Conservation (phyloP, 768 basidiomycete species). For the Kwoniella bestiolae region DNA sequence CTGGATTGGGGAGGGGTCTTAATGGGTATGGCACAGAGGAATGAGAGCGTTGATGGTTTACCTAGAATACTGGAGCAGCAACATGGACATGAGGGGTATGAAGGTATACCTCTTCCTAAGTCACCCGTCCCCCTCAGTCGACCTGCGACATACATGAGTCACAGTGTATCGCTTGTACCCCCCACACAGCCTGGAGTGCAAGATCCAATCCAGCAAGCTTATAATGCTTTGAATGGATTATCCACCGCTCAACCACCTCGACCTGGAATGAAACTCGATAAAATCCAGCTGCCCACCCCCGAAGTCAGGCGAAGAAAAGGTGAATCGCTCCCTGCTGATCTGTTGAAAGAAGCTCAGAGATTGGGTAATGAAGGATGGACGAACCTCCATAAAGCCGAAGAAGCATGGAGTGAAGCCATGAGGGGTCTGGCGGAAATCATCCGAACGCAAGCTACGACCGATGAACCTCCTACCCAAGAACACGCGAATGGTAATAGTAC, state of each 20-base stretch:
- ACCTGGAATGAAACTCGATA: neutral
- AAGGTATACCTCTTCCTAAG: conserved; percentile 7
- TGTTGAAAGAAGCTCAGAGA: conserved; percentile 29
- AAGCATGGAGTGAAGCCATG: conserved; percentile 36
- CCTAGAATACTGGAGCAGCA: neutral
- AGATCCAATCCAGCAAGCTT: conserved; percentile 16
- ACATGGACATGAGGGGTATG: neutral
- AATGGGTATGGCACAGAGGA: conserved; percentile 31
- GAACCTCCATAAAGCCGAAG: conserved; percentile 33
- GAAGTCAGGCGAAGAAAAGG: conserved; percentile 7
- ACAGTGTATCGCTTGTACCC: neutral
- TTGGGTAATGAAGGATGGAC: conserved; percentile 34
- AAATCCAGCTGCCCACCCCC: neutral
- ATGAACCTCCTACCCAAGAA: neutral
- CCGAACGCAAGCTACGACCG: neutral
- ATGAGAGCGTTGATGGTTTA: neutral
- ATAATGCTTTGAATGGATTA: conserved; percentile 7
- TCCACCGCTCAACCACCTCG: neutral
- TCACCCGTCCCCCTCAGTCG: neutral
- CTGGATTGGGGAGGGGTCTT: conserved; percentile 41
- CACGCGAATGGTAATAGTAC: neutral
- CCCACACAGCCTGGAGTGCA: neutral
- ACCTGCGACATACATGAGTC: neutral
- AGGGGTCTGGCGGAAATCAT: conserved; percentile 8
- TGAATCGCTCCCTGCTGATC: conserved; percentile 21